Conservation (phyloP, 2,329 filamentous ascomycete genomes). For the Aspergillus proliferans region DNA sequence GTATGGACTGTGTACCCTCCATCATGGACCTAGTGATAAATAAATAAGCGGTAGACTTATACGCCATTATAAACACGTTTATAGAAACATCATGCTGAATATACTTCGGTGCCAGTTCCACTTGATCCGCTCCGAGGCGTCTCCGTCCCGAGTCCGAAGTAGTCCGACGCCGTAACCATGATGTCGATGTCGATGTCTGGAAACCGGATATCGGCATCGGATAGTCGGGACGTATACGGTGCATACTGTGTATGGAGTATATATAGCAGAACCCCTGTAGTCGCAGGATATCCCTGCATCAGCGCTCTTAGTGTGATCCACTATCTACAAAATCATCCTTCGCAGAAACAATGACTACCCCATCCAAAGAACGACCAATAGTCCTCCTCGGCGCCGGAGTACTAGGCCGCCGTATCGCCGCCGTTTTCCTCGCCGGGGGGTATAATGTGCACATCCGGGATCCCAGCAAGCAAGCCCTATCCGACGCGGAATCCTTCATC, state of each 20-base stretch:
- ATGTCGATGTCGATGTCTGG: not conserved
- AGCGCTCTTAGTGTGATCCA: not conserved
- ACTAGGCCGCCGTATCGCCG: constrained; percentile 33
- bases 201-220: not conserved
- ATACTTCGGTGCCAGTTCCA: no score
- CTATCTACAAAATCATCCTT: not conserved
- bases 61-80: no score
- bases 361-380: constrained; percentile 22
- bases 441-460: constrained; percentile 21
- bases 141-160: constrained; percentile 20
- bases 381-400: constrained; percentile 35
- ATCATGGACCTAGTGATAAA: no score
- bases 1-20: no score
- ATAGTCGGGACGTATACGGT: not conserved
- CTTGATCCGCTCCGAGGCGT: constrained; percentile 8
- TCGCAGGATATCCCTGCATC: not conserved
- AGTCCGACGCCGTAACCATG: constrained; percentile 3
- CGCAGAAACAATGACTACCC: not conserved
- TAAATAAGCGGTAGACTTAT: no score
- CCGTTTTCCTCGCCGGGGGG: constrained; percentile 20
- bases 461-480: constrained; percentile 18
- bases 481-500: constrained; percentile 25
- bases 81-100: no score
- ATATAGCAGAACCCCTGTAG: not conserved
- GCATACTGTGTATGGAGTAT: not conserved